Base-by-base conservation (phyloP, 371 early-diverging fungal species). In the Mucor piriformis region DNA sequence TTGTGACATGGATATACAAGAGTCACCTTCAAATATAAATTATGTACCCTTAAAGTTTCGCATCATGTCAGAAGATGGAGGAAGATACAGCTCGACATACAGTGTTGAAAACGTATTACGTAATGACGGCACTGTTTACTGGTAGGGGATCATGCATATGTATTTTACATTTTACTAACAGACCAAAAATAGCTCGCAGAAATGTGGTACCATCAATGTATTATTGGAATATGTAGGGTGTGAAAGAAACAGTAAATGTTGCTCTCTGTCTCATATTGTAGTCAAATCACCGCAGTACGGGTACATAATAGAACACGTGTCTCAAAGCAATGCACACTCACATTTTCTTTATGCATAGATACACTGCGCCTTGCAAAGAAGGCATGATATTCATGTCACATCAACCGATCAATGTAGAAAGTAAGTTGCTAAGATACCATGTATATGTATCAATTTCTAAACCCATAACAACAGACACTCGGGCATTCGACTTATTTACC, bases 311-410 rank as follows among this genome's bases (percentile, higher is more conserved):
- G 16, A 25, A n/a, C 16, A 38, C 2, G 3, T 25, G 21, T 25
- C 16, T 23, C 23, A 23, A 15, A 35, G 13, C 13, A 8, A 34
- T 18, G n/a, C n/a, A n/a, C 3, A 32, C 18, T 24, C 11, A 4
- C 18, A 18, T 43, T 20, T 0, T 16, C 18, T 18, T 6, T 43
- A 21, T 33, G 15, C 11, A n/a, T 18, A 35, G 43, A n/a, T 59
- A 50, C 38, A 54, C 50, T 0, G 35, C 56, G 27, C 55, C 58
- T 4, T 59, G 44, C 44, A 59, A 59, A 33, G 38, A 50, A 27
- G 65, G 65, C 27, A 55, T 65, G 59, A 44, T 65, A 7, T 65
- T 65, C 29, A 12, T 51, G 10, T 59, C 65, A 2, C 50, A 65
- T 51, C 15, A 65, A n/a, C 60, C 60, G 6, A 59, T 65, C 12